Percentiles rank a stretch among this genome's conserved stretches.
These are phyloP conservation scores for Tuber aestivum DNA, from an alignment of 495 filamentous ascomycete genomes.

Conservation along the genomic window DNA sequence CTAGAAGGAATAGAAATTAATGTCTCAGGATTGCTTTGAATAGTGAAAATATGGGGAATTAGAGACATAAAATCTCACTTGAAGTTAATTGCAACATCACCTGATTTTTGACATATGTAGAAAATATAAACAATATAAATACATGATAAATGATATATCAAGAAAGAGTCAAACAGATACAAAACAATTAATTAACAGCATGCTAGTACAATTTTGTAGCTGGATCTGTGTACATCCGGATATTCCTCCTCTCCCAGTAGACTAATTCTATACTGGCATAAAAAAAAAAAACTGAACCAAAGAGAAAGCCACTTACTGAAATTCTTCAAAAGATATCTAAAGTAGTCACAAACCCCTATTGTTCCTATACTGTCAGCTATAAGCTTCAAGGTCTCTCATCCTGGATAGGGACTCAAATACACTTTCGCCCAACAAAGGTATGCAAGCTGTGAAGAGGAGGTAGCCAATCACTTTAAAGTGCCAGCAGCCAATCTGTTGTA, in stretches of 20 bases:
- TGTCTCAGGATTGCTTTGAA: background rate
- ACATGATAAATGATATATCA: background rate
- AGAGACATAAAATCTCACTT: background rate
- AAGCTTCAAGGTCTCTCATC: too few species aligned
- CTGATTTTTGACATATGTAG: background rate
- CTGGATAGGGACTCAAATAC: too few species aligned
- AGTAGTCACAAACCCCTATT: too few species aligned
- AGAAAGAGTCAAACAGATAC: background rate
- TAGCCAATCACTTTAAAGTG: too few species aligned
- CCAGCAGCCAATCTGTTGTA: too few species aligned
- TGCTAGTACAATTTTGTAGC: too few species aligned
- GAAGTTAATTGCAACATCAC: background rate
- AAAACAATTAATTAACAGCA: background rate
- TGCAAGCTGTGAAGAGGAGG: too few species aligned
- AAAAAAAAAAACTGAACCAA: background rate
- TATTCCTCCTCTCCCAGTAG: background rate
- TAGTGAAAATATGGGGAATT: background rate
- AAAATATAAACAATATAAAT: background rate
- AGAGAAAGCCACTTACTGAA: background rate
- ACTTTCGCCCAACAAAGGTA: too few species aligned
- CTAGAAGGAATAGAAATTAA: background rate
- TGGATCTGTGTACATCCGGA: background rate
- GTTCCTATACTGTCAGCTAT: too few species aligned
- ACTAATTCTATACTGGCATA: background rate
- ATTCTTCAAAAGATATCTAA: too few species aligned